Base-by-base conservation (phyloP, 371 early-diverging fungal genomes). In the Funneliformis caledonium region DNA sequence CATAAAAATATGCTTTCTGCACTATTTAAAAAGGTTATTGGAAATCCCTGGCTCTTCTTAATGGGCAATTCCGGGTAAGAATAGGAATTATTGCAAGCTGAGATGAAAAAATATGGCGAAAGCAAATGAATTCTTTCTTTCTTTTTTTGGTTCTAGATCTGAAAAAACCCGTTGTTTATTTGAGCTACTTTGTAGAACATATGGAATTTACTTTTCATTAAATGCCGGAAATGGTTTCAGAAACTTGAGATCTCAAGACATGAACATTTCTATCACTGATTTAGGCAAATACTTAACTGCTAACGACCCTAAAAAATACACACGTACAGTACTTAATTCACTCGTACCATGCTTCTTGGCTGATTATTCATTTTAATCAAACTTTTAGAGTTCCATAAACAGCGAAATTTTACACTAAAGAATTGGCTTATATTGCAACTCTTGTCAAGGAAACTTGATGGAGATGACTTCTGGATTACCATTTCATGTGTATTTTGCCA, bases 41-140 rank as follows among this genome's bases (percentile, higher is more conserved):
- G 11, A 50, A 50, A 12, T 50, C 50, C 0, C 1, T 50, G 0
- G 50, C 1, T 50, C 12, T 50, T 50, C 50, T 11, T 50, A 12
- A 12, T 50, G 12, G 62, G 62, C n/a, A 61, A 31, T 31, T 61
- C 62, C 26, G 61, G 61, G 61, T 61, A 61, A 61, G 61, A 61
- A 22, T 61, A 22, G 6, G n/a, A 22, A 31, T 61, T 22, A 22
- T n/a, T 61, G n/a, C 7, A 61, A 61, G 4, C 31, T 2, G 7
- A 61, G n/a, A 31, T 4, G n/a, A 7, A 61, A 22, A 22, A 4
- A 14, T 10, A 26, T 26, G 26, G 14, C 62, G n/a, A 61, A 22
- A 5, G 10, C 1, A 7, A 61, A 22, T 61, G 26, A 22, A 31
- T 61, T 22, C 22, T 22, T n/a, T 31, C 10, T 22, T 22, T 61